These are phyloP conservation scores for Lepidium campestre DNA, from an alignment of 441 rosid genomes.

Conservation along the genomic window DNA sequence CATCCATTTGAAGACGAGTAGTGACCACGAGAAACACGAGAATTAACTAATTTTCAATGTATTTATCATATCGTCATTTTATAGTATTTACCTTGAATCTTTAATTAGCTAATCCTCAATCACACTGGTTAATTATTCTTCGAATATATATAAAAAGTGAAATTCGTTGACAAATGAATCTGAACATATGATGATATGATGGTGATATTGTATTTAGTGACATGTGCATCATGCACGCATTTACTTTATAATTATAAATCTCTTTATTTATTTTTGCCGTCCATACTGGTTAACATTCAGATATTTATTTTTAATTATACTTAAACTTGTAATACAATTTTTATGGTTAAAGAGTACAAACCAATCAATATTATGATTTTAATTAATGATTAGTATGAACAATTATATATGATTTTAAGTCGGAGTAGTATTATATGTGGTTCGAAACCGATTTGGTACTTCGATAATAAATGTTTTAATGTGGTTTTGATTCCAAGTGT, in stretches of 20 bases:
- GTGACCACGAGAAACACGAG: conserved; percentile 15
- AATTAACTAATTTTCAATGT: neutral
- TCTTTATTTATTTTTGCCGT: conserved; percentile 10
- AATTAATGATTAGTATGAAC: no score
- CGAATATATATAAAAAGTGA: neutral
- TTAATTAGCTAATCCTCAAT: neutral
- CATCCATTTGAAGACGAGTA: no score
- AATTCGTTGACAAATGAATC: conserved; percentile 24
- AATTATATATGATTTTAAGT: no score
- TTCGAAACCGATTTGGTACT: neutral
- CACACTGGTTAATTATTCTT: neutral
- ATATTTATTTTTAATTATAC: neutral
- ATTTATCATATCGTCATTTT: neutral
- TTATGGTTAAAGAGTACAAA: neutral
- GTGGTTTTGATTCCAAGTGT: neutral
- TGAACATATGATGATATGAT: conserved; percentile 17
- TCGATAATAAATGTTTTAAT: neutral
- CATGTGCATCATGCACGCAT: conserved; percentile 23
- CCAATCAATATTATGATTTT: neutral
- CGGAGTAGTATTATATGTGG: no score
- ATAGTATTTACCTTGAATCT: conserved; percentile 1
- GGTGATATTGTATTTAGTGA: neutral
- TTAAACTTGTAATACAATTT: neutral
- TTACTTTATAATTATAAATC: neutral
- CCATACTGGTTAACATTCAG: conserved; percentile 1